A percentile compares a stretch with the other conserved stretches of the same genome.
Conservation (phyloP, 768 basidiomycete genomes). For the Jaapia argillacea region DNA sequence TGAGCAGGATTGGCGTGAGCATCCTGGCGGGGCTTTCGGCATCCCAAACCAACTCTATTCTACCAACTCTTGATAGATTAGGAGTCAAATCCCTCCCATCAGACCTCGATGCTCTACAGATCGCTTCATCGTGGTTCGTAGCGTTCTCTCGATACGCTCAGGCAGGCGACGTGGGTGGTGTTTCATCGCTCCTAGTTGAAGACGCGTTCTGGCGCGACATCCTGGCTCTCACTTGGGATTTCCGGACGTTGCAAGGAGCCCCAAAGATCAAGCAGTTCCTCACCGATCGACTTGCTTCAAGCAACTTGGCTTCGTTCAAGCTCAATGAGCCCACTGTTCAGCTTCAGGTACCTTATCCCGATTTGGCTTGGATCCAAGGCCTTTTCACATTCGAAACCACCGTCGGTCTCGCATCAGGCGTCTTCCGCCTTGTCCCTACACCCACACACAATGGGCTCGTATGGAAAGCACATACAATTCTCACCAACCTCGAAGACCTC, state of each 20-base stretch:
- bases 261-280: constrained; percentile 32
- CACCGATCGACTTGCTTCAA: constrained; percentile 27
- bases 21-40: no score
- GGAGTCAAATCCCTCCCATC: constrained; percentile 11
- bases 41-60: no score
- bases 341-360: constrained; percentile 21
- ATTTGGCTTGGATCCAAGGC: constrained; percentile 32
- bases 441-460: constrained; percentile 23
- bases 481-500: constrained; percentile 42
- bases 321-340: constrained; percentile 13
- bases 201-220: constrained; percentile 48
- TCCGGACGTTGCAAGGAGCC: constrained; percentile 43
- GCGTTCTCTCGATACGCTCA: constrained; percentile 24
- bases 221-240: constrained; percentile 54
- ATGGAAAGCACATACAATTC: constrained; percentile 39
- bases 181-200: constrained; percentile 23
- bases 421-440: constrained; percentile 31
- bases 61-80: constrained; percentile 19
- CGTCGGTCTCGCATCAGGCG: constrained; percentile 28
- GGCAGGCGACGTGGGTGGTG: constrained; percentile 22
- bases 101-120: constrained; percentile 23
- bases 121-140: constrained; percentile 33
- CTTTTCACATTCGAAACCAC: constrained; percentile 34
- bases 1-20: no score
- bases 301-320: constrained; percentile 13